phyloP scores from a whole-genome alignment of 2,329 filamentous ascomycete species.

The Fusarium nanum region DNA sequence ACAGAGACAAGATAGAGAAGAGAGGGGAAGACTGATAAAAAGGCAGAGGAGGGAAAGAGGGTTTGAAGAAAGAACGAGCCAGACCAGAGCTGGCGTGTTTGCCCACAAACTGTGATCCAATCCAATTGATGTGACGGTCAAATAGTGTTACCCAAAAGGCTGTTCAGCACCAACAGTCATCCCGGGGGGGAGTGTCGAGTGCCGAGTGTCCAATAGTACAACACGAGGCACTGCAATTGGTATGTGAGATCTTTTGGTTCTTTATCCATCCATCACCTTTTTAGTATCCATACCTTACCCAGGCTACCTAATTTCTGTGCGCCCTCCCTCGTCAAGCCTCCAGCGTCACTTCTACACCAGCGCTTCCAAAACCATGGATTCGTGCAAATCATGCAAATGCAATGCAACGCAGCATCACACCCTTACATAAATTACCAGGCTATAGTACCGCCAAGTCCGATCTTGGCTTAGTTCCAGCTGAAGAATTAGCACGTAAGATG shows the following conservation, averaged over 20 bases:
- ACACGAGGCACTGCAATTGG: background rate
- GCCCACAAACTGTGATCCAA: background rate
- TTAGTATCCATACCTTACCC: background rate
- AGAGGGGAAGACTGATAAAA: constrained; percentile 9
- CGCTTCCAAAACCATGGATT: constrained; percentile 11
- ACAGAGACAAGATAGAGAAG: background rate
- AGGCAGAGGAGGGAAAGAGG: background rate
- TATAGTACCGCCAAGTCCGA: constrained; percentile 12
- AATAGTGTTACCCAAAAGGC: background rate
- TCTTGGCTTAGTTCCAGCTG: constrained; percentile 18
- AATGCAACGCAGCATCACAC: constrained; percentile 15
- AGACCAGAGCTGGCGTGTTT: background rate
- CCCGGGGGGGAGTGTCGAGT: background rate
- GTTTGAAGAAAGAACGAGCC: constrained; percentile 7
- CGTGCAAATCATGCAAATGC: background rate
- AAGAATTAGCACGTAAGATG: background rate
- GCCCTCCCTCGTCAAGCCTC: constrained; percentile 22
- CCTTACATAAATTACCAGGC: constrained; percentile 5
- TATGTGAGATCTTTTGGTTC: background rate
- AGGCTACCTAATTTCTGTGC: background rate
- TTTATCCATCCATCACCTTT: background rate
- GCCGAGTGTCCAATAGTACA: constrained; percentile 12
- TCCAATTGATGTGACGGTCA: background rate
- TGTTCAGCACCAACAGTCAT: background rate
- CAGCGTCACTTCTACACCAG: constrained; percentile 25